A percentile compares a stretch with the other conserved stretches of the same genome.
Conservation (phyloP, 2,329 filamentous ascomycete genomes). For the Trichoderma atroviride region DNA sequence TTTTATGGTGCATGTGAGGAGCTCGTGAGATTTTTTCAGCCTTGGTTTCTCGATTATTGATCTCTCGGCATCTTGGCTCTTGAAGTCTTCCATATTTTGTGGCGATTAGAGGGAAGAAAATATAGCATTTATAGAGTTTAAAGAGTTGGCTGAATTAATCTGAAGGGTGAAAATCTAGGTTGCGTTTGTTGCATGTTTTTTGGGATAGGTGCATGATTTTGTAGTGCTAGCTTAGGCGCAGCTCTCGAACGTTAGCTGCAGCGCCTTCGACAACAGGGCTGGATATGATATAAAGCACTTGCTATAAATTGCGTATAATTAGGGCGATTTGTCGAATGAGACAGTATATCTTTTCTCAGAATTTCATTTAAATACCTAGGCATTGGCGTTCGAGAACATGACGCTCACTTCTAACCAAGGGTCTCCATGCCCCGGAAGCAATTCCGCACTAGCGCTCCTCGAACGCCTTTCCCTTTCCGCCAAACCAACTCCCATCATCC, state of each 20-base stretch:
- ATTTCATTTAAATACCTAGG: no score
- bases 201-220: constrained; percentile 6
- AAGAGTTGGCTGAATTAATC: not conserved
- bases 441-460: constrained; percentile 24
- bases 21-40: constrained; percentile 49
- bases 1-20: constrained; percentile 56
- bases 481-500: not conserved
- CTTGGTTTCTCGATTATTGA: constrained; percentile 35
- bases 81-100: constrained; percentile 32
- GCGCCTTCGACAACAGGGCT: not conserved
- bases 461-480: constrained; percentile 3
- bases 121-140: not conserved
- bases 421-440: not conserved
- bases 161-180: constrained; percentile 7
- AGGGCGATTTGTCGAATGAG: no score
- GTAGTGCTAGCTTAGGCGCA: not conserved
- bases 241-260: not conserved
- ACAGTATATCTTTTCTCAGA: no score
- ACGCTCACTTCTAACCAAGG: no score
- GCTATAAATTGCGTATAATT: no score
- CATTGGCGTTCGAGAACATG: no score
- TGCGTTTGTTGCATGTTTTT: constrained; percentile 21
- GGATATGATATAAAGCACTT: not conserved
- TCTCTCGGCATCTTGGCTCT: constrained; percentile 30
- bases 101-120: not conserved